Evolutionary conservation across 768 basidiomycete genomes (phyloP).

Genomic region (Mycena venus): DNA sequence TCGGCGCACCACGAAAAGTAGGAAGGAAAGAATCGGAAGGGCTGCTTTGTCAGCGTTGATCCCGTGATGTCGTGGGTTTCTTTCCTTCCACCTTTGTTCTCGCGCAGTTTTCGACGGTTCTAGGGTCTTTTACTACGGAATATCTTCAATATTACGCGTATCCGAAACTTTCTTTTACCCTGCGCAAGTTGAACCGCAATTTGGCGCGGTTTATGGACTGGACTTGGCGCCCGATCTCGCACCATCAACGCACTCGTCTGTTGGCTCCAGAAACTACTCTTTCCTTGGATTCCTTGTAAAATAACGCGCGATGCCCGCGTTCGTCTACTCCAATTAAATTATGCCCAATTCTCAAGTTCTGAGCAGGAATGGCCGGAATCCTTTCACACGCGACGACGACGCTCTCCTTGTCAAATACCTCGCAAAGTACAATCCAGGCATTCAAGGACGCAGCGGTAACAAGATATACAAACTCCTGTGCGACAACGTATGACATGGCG

Average conservation of each 20-base stretch:
- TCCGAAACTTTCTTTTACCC: not conserved
- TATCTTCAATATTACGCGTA: not conserved
- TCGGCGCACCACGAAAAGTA: constrained; percentile 36
- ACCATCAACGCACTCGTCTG: not conserved
- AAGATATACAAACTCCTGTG: constrained; percentile 57
- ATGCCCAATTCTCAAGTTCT: not conserved
- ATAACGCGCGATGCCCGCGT: constrained; percentile 5
- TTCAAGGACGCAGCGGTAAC: constrained; percentile 60
- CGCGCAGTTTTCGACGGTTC: not conserved
- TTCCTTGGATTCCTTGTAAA: not conserved
- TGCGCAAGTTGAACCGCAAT: not conserved
- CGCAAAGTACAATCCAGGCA: constrained; percentile 59
- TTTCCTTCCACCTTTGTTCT: not conserved
- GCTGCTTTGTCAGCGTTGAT: not conserved
- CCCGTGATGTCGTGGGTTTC: not conserved
- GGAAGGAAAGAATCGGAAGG: constrained; percentile 23
- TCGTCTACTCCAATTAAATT: not conserved
- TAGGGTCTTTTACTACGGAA: not conserved
- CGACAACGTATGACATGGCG: constrained; percentile 57
- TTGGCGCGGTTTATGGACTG: not conserved
- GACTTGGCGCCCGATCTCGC: not conserved
- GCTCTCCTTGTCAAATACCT: constrained; percentile 59
- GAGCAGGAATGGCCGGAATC: constrained; percentile 29
- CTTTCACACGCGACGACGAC: constrained; percentile 58
- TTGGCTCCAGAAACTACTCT: not conserved